Conservation (phyloP, 306 rosid genomes). For the Medicago truncatula region DNA sequence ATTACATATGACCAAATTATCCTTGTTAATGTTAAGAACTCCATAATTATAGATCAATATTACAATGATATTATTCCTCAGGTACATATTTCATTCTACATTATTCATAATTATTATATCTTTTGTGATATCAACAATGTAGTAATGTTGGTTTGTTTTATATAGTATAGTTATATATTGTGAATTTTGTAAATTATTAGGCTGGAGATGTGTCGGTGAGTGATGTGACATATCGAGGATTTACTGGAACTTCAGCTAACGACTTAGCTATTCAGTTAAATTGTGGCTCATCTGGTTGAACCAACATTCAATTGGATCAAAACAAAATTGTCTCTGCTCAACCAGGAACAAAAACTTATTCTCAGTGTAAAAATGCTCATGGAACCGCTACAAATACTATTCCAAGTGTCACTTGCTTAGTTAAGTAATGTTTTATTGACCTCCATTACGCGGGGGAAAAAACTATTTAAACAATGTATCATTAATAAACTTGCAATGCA, state of each 20-base stretch:
- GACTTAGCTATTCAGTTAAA: constrained; percentile 30
- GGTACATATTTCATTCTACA: neutral
- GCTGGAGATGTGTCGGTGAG: constrained; percentile 21
- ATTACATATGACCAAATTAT: constrained; percentile 45
- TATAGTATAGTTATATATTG: neutral
- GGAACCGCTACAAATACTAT: neutral
- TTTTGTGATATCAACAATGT: neutral
- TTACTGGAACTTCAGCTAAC: constrained; percentile 39
- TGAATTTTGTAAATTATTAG: constrained; percentile 3
- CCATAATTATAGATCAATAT: constrained; percentile 48
- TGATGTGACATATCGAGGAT: constrained; percentile 36
- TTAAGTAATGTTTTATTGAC: neutral
- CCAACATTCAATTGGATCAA: constrained; percentile 20
- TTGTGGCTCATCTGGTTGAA: constrained; percentile 38
- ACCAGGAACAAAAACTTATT: neutral
- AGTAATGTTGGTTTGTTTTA: neutral
- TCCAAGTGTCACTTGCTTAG: constrained; percentile 28
- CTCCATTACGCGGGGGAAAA: neutral
- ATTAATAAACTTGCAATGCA: neutral
- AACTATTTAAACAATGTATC: no score
- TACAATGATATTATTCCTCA: neutral
- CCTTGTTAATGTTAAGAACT: neutral
- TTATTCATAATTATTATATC: neutral
- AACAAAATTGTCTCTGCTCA: neutral
- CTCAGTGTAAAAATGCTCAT: constrained; percentile 31